These are phyloP conservation scores for Musa acuminata DNA, from an alignment of 176 grass and related monocot genomes.

Conservation along the genomic window DNA sequence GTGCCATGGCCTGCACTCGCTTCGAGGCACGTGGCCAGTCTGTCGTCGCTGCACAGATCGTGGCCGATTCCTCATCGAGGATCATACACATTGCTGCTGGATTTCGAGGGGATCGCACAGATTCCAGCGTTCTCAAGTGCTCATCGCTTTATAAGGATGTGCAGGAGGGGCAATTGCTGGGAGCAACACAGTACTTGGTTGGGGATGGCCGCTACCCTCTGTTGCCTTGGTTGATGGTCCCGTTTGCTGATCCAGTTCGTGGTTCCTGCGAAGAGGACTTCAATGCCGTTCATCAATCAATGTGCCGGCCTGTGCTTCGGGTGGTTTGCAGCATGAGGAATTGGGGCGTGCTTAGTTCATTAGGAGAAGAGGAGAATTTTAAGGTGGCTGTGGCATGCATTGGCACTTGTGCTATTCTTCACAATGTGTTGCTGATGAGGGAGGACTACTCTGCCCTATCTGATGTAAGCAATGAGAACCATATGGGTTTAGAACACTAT, in stretches of 20 bases:
- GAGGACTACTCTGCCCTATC: slow-evolving; percentile 60
- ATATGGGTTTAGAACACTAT: slow-evolving; percentile 6
- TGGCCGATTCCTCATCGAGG: slow-evolving; percentile 42
- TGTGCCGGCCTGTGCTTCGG: slow-evolving; percentile 39
- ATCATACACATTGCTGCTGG: slow-evolving; percentile 51
- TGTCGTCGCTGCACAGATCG: slow-evolving; percentile 41
- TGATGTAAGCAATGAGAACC: slow-evolving; percentile 17
- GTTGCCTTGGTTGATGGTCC: slow-evolving; percentile 68
- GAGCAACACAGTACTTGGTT: slow-evolving; percentile 41
- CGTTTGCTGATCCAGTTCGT: slow-evolving; percentile 11
- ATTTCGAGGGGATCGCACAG: slow-evolving; percentile 45
- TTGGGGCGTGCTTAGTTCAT: slow-evolving; percentile 42
- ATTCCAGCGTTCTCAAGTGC: slow-evolving; percentile 43
- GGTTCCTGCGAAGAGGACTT: slow-evolving; percentile 35
- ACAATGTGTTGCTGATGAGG: slow-evolving; percentile 65
- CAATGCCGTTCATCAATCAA: slow-evolving; percentile 38
- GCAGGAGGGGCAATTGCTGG: slow-evolving; percentile 40
- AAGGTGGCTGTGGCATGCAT: slow-evolving; percentile 53
- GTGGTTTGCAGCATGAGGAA: slow-evolving; percentile 51
- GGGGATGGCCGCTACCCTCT: slow-evolving; percentile 46
- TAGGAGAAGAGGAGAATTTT: slow-evolving; percentile 45
- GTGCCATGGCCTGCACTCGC: slow-evolving; percentile 48
- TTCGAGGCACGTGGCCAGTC: slow-evolving; percentile 31
- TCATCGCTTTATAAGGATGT: slow-evolving; percentile 50
- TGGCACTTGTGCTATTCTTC: slow-evolving; percentile 67